Evolutionary conservation across 768 basidiomycete species (phyloP).

Genomic region (Ramaria rubella): DNA sequence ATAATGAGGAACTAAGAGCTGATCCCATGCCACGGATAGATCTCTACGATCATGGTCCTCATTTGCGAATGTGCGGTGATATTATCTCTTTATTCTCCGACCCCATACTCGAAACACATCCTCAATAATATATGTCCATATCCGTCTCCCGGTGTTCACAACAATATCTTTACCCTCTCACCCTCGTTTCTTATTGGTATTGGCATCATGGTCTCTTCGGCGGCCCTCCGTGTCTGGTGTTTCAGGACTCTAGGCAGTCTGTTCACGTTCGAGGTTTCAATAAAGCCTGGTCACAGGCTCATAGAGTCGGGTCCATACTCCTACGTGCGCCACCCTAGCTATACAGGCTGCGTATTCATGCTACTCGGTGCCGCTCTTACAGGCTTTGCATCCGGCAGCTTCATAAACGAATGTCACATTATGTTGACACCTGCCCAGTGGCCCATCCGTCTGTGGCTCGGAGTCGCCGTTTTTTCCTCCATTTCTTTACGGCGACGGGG

Average conservation of each 20-base stretch:
- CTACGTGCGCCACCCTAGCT: slow-evolving; percentile 45
- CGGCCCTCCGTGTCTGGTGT: slow-evolving; percentile 45
- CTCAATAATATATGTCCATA: slow-evolving; percentile 24
- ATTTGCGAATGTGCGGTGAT: not conserved
- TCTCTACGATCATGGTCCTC: not conserved
- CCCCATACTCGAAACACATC: slow-evolving; percentile 26
- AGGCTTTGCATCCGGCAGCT: not conserved
- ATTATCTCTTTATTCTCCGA: not conserved
- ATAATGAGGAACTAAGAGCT: too few species aligned
- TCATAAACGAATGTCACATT: not conserved
- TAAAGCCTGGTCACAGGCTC: slow-evolving; percentile 26
- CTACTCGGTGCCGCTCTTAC: not conserved
- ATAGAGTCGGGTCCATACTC: slow-evolving; percentile 31
- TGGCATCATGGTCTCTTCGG: slow-evolving; percentile 35
- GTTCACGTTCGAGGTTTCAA: slow-evolving; percentile 54
- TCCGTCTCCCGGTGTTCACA: slow-evolving; percentile 15
- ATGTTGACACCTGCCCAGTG: not conserved
- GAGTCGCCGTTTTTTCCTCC: not conserved
- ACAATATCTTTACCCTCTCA: slow-evolving; percentile 27
- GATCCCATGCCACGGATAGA: too few species aligned
- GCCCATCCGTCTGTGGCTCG: not conserved
- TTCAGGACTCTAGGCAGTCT: slow-evolving; percentile 46
- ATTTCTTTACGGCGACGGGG: slow-evolving; percentile 29
- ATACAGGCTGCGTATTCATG: slow-evolving; percentile 16
- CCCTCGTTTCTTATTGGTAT: slow-evolving; percentile 43